Evolutionary conservation across 306 rosid species (phyloP).

Genomic region (Trichosanthes cucumerina): DNA sequence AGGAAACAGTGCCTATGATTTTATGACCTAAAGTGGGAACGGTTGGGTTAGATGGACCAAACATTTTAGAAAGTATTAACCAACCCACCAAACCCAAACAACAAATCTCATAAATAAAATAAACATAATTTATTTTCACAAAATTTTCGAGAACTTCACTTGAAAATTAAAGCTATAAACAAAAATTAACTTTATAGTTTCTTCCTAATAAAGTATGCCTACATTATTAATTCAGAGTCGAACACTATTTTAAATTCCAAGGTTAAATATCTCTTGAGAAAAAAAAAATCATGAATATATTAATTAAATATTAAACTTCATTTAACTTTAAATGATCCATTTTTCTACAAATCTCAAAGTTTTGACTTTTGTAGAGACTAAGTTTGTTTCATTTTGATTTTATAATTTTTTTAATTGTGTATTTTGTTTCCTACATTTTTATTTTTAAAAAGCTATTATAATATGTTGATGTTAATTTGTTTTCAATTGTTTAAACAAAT

Average conservation of each 20-base stretch:
- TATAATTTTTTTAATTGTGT: too few species aligned
- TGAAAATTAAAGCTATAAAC: not conserved
- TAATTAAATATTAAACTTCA: too few species aligned
- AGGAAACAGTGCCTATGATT: not conserved
- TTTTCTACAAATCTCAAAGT: too few species aligned
- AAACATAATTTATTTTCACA: not conserved
- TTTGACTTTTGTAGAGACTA: too few species aligned
- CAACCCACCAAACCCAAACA: not conserved
- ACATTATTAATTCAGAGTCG: not conserved
- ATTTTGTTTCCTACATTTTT: too few species aligned
- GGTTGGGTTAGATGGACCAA: slow-evolving; percentile 11
- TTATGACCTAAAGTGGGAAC: not conserved
- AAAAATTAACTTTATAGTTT: not conserved
- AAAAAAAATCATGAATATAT: not conserved
- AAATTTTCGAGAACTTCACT: not conserved
- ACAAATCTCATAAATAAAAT: not conserved
- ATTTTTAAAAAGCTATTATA: too few species aligned
- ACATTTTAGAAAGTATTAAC: slow-evolving; percentile 5
- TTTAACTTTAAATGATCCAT: too few species aligned
- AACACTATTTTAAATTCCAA: not conserved
- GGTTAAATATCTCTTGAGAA: too few species aligned
- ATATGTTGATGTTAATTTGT: too few species aligned
- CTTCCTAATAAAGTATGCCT: not conserved
- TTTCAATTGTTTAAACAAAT: too few species aligned
- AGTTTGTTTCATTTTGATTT: too few species aligned